Evolutionary conservation across 2,329 filamentous ascomycete genomes (phyloP).

Genomic region (Cadophora gregata): DNA sequence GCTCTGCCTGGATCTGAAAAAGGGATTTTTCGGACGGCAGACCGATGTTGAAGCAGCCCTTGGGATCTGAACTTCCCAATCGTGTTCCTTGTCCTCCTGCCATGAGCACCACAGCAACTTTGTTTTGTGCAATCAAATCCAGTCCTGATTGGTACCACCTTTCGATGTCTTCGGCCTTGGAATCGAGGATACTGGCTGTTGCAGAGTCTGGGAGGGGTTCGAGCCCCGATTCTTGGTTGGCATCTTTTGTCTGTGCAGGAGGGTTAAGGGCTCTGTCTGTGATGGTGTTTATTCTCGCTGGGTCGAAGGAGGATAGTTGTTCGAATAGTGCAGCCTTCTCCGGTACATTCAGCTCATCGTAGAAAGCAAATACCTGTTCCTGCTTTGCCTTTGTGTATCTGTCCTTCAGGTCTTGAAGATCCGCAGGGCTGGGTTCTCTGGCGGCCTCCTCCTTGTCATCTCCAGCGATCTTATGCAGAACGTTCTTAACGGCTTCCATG

Average conservation of each 20-base stretch:
- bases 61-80: constrained; percentile 91
- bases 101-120: constrained; percentile 90
- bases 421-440: constrained; percentile 45
- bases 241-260: constrained; percentile 57
- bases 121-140: constrained; percentile 69
- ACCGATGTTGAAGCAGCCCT: constrained; percentile 97
- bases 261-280: constrained; percentile 83
- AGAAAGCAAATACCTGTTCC: constrained; percentile 86
- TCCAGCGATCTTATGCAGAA: constrained; percentile 53
- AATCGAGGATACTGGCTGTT: constrained; percentile 90
- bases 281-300: constrained; percentile 85
- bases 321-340: constrained; percentile 82
- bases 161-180: constrained; percentile 75
- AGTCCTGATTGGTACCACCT: constrained; percentile 81
- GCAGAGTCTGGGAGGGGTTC: constrained; percentile 89
- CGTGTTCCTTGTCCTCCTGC: constrained; percentile 96
- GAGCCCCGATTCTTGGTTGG: constrained; percentile 52
- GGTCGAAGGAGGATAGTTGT: constrained; percentile 84
- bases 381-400: constrained; percentile 79
- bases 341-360: constrained; percentile 73
- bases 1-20: constrained; percentile 97
- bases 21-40: constrained; percentile 91
- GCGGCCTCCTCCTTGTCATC: constrained; percentile 36
- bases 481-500: constrained; percentile 51
- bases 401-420: constrained; percentile 62